phyloP scores from a whole-genome alignment of 805 yeast species.

The Schwanniomyces yamadae region DNA sequence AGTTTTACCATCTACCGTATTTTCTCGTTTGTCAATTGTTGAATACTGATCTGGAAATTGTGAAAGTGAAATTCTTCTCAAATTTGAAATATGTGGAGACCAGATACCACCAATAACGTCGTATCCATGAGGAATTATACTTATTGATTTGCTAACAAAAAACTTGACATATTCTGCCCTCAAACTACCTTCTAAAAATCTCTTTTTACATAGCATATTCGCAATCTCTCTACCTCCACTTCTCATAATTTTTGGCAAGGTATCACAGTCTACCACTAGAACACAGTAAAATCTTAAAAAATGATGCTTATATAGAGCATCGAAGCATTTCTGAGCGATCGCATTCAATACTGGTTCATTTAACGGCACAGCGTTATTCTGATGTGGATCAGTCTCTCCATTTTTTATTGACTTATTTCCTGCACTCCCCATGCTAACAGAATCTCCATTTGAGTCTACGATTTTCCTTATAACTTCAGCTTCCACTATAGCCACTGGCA shows the following conservation, averaged over 20 bases:
- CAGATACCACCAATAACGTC: slow-evolving; percentile 81
- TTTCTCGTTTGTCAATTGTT: slow-evolving; percentile 73
- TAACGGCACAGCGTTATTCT: slow-evolving; percentile 37
- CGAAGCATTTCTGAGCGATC: slow-evolving; percentile 45
- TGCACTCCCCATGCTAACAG: slow-evolving; percentile 9
- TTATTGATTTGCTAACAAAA: slow-evolving; percentile 60
- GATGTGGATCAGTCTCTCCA: slow-evolving; percentile 15
- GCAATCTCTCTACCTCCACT: slow-evolving; percentile 92
- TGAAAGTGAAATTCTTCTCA: slow-evolving; percentile 59
- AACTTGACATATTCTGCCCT: slow-evolving; percentile 82
- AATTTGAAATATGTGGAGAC: slow-evolving; percentile 72
- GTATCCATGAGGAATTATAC: slow-evolving; percentile 69
- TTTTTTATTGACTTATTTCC: slow-evolving; percentile 16
- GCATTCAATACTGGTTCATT: slow-evolving; percentile 44
- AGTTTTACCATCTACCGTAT: slow-evolving; percentile 76
- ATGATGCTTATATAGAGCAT: slow-evolving; percentile 49
- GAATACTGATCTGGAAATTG: slow-evolving; percentile 74
- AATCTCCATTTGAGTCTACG: slow-evolving; percentile 20
- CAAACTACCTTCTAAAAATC: slow-evolving; percentile 75
- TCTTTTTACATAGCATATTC: slow-evolving; percentile 76
- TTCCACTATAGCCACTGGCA: slow-evolving; percentile 85
- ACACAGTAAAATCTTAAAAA: slow-evolving; percentile 79
- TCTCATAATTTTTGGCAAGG: slow-evolving; percentile 79
- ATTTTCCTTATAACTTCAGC: slow-evolving; percentile 47
- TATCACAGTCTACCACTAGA: slow-evolving; percentile 72